These are phyloP conservation scores for Croton laevigatus DNA, from an alignment of 441 rosid species.

Conservation along the genomic window DNA sequence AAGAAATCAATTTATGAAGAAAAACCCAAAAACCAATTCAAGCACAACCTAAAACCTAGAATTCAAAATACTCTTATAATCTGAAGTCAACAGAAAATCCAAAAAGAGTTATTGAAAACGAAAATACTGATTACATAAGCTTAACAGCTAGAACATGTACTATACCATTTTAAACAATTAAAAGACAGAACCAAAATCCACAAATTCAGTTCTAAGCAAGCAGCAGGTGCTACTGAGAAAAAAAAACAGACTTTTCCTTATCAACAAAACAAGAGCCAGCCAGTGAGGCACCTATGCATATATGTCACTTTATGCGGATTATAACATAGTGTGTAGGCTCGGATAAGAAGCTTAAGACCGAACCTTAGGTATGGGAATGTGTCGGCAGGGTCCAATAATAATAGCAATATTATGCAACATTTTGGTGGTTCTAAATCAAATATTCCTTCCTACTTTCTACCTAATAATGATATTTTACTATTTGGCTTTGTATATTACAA, in stretches of 20 bases:
- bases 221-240: background rate
- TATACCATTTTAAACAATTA: background rate
- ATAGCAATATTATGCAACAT: background rate
- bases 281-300: background rate
- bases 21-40: background rate
- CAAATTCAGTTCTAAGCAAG: constrained; percentile 3
- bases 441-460: constrained; percentile 18
- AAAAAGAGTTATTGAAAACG: constrained; percentile 5
- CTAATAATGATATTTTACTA: constrained; percentile 19
- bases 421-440: constrained; percentile 11
- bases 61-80: background rate
- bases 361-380: constrained; percentile 31
- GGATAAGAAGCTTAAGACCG: constrained; percentile 22
- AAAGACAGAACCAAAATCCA: constrained; percentile 8
- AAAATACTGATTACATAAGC: background rate
- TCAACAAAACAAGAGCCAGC: constrained; percentile 2
- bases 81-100: constrained; percentile 6
- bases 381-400: constrained; percentile 35
- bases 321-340: constrained; percentile 20
- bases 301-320: constrained; percentile 1
- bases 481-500: background rate
- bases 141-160: background rate
- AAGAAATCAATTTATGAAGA: background rate
- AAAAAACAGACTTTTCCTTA: constrained; percentile 3
- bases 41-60: background rate